Evolutionary conservation across 371 early-diverging fungal genomes (phyloP), one percentile per base, ranked within the genome.

Genomic region (Dichotomocladium elegans): DNA sequence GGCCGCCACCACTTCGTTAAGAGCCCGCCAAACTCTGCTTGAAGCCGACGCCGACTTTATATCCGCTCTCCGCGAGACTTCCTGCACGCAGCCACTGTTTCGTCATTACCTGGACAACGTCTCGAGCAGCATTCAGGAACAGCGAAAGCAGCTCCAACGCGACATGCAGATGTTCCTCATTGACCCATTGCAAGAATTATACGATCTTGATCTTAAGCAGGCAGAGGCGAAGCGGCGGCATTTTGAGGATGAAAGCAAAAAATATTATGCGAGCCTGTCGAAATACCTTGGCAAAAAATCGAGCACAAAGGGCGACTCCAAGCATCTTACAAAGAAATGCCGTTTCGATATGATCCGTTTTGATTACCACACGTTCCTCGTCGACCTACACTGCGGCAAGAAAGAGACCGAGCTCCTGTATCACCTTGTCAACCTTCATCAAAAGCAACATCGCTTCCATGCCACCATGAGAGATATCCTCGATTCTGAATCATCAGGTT

Each of bases 371-470:
- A 60, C 63, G 3, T 84, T 78, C 29, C 56, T 90, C 51, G 60
- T 70, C 34, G 85, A 88, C 47, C 66, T 89, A 33, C 78, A 87
- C 53, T 85, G 80, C 12, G 84, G 80, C 27, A 79, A 77, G 57
- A 85, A 87, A 55, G 85, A 83, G 30, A 77, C 82, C 35, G 84
- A 88, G 49, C 57, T 90, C 10, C 49, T 85, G n/a, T 83, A 80
- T 41, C 66, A 74, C 42, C 59, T 72, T 15, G 76, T 76, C 8
- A 78, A 71, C 37, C 79, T 80, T 49, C 72, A 80, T 1, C 77
- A 84, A 48, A 81, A 82, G 44, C 79, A 82, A 24, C 71, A 68
- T 55, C 55, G 47, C 8, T 71, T 57, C 35, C 66, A 59, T 28
- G 50, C 65, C 12, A 37, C 58, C 1, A 50, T 65, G 9, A 58